These are phyloP conservation scores for Calonectria montana DNA, from an alignment of 2,329 filamentous ascomycete species.

Conservation along the genomic window DNA sequence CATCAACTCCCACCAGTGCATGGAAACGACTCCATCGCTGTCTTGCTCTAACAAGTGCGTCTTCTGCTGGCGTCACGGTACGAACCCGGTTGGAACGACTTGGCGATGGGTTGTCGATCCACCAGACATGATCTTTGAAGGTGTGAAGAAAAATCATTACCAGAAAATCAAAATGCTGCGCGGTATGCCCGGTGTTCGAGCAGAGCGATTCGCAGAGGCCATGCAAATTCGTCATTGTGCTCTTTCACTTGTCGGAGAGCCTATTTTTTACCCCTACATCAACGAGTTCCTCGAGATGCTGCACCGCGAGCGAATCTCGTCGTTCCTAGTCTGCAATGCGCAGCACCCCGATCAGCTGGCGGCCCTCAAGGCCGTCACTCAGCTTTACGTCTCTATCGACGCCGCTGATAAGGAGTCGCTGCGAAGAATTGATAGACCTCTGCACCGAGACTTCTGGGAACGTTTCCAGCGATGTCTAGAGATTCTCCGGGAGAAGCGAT, in stretches of 20 bases:
- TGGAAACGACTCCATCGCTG: constrained; percentile 96
- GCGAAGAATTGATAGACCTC: constrained; percentile 87
- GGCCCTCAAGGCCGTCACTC: constrained; percentile 85
- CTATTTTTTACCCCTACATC: constrained; percentile 99
- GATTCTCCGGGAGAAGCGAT: constrained; percentile 85
- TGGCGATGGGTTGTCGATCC: constrained; percentile 98
- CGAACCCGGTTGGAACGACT: constrained; percentile 94
- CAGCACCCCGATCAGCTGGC: constrained; percentile 94
- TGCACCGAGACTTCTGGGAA: constrained; percentile 98
- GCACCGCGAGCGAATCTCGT: constrained; percentile 87
- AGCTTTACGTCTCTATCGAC: constrained; percentile 96
- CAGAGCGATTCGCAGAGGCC: constrained; percentile 91
- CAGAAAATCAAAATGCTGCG: constrained; percentile 98
- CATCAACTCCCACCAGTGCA: constrained; percentile 95
- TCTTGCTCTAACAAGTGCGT: constrained; percentile 99
- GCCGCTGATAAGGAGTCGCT: constrained; percentile 90
- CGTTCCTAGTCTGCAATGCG: constrained; percentile 96
- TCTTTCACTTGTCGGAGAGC: constrained; percentile 90
- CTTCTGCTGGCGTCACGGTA: constrained; percentile 98
- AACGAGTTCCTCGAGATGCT: constrained; percentile 90
- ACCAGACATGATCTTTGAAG: constrained; percentile 88
- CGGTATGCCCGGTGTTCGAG: constrained; percentile 90
- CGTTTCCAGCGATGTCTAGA: constrained; percentile 91
- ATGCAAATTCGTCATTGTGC: constrained; percentile 96
- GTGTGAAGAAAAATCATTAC: constrained; percentile 92